Base-by-base conservation (phyloP, 2,329 filamentous ascomycete genomes). In the Cladosporium sp. region DNA sequence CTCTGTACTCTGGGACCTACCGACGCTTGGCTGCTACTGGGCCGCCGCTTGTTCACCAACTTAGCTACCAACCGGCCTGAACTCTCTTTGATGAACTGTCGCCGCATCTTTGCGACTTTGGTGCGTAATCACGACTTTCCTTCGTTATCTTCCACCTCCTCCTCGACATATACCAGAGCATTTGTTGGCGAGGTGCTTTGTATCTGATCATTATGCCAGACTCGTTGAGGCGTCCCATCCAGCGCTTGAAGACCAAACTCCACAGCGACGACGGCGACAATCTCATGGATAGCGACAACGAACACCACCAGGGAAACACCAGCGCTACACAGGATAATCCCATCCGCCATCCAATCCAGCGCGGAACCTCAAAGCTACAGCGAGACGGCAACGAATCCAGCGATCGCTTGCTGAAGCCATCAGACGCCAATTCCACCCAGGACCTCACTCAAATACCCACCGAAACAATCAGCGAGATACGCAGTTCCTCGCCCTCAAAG, bases 261-360 rank as follows among this genome's bases (percentile, higher is more conserved):
- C 8, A 11, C 14, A 10, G 14, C 49, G 26, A 21, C 29, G 8
- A 57, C 31, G 31, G 28, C 23, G 26, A 29, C 57, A 40, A 40
- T 16, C 33, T 23, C 10, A 37, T 33, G 29, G 18, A 18, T 2
- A 50, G 40, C 33, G 23, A 53, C 12, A 28, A 18, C 59, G 46
- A 52, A 12, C 21, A 33, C 49, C 18, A 55, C 49, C 18, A 55
- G 3, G 50, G 31, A 31, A 21, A 56, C 18, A 40, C 50, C 61
- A 63, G 23, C 50, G 50, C 50, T 3, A 14, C 28, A 23, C 33
- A 40, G 7, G 50, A 37, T 16, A 35, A 63, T 18, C 35, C 61
- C 21, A 56, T 63, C 35, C 61, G 61, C 7, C 61, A 63, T 23
- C 61, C 61, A 8, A 56, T 63, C 18, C 61, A 56, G 35, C 61